Base-by-base conservation (phyloP, 306 rosid species). In the Vicia sativa region DNA sequence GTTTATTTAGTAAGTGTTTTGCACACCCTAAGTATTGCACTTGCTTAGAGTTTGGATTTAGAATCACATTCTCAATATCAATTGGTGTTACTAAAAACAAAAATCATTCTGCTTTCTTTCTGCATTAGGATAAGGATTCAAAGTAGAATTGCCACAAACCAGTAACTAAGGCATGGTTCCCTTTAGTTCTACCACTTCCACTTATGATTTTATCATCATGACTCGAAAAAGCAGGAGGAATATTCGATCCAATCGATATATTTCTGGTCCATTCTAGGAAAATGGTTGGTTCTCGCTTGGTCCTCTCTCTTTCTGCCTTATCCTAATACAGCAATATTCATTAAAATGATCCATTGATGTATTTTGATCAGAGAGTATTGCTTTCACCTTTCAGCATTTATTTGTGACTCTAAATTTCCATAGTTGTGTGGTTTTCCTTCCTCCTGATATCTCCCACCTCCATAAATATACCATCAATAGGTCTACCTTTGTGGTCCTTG, bases 381-480 rank as follows among this genome's bases (percentile, higher is more conserved):
- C 73, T 62, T 68, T 45, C 65, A 57, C 34, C 73, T 62, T 68
- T 45, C 65, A 57, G 57, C 29, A 42, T 68, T 45, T 68, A 28
- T 34, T 34, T 49, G 1, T 43, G 39, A 13, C 68, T 14, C 8
- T 16, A 9, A 37, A 34, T 57, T 70, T 19, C 35, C 71, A 21
- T 57, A 14, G 48, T 54, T 42, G 28, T 72, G 76, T 72, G 76
- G 69, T 63, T 71, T 68, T 70, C 68, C 38, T 60, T 70, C 62
- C 69, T 69, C 72, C 19, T 50, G 64, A 77, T 70, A 53, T 55
- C 49, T 43, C 21, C 39, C 41, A 64, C 43, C 25, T 23, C 54
- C 37, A 59, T 16, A 13, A 65, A 69, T 34, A 7, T 11, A 8
- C 45, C 66, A 19, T 74, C 7, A 14, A 25, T 68, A 46, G 62